phyloP scores from a whole-genome alignment of 2,329 filamentous ascomycete species.

The Botryotinia calthae region DNA sequence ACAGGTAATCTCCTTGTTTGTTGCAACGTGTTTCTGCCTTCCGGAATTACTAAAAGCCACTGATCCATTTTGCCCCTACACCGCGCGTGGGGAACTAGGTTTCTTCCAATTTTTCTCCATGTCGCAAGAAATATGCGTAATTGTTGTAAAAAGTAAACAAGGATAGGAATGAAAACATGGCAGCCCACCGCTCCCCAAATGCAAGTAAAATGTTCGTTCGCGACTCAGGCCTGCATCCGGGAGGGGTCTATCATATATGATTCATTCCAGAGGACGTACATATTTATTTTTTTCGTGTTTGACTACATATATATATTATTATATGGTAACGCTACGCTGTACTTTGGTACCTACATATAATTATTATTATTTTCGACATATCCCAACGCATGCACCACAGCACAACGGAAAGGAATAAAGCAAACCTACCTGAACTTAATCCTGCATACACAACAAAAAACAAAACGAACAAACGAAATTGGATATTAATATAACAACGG shows the following conservation, averaged over 20 bases:
- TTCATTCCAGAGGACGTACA: background rate
- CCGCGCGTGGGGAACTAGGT: slow-evolving; percentile 11
- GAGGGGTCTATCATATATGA: slow-evolving; percentile 19
- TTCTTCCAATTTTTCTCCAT: background rate
- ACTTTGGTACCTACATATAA: slow-evolving; percentile 5
- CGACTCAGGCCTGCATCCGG: slow-evolving; percentile 14
- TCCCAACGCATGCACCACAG: slow-evolving; percentile 13
- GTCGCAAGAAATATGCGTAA: background rate
- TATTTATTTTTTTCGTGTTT: background rate
- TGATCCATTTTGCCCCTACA: slow-evolving; percentile 11
- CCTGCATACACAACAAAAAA: slow-evolving; percentile 4
- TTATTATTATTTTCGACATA: background rate
- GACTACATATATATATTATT: slow-evolving; percentile 8
- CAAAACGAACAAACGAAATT: background rate
- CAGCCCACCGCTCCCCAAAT: slow-evolving; percentile 18
- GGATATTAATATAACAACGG: slow-evolving; percentile 13
- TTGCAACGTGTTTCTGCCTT: slow-evolving; percentile 21
- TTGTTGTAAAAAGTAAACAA: slow-evolving; percentile 1
- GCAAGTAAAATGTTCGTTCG: slow-evolving; percentile 16
- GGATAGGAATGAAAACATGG: background rate
- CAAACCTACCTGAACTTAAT: background rate
- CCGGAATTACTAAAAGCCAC: slow-evolving; percentile 1
- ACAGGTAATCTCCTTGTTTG: slow-evolving; percentile 3
- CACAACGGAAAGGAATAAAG: slow-evolving; percentile 11
- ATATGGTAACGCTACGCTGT: background rate